These are phyloP conservation scores for Xylariaceae sp. DNA, from an alignment of 2,329 filamentous ascomycete species.

Conservation along the genomic window DNA sequence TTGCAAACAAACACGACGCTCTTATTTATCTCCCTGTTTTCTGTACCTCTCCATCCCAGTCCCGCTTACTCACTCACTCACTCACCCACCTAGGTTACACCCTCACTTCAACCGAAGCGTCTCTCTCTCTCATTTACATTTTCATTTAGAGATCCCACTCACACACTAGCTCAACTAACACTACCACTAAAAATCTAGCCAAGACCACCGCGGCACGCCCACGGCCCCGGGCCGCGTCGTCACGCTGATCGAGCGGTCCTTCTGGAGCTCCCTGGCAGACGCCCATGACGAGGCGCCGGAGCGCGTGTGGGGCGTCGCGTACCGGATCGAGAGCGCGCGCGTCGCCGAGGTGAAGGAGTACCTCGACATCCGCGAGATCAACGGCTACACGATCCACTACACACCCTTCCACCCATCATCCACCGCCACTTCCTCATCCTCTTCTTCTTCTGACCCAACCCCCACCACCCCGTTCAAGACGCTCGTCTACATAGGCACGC, in stretches of 20 bases:
- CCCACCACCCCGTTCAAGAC: too few relatives aligned
- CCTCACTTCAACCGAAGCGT: too few relatives aligned
- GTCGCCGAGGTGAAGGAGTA: slow-evolving; percentile 81
- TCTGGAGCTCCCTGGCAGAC: slow-evolving; percentile 75
- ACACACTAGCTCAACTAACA: slow-evolving; percentile 6
- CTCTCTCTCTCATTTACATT: too few relatives aligned
- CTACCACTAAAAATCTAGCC: slow-evolving; percentile 50
- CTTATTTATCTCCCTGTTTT: too few relatives aligned
- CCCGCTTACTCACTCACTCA: too few relatives aligned
- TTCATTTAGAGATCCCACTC: too few relatives aligned
- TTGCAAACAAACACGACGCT: too few relatives aligned
- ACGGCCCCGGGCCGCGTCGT: slow-evolving; percentile 84
- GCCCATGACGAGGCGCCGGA: slow-evolving; percentile 55
- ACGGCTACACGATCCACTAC: slow-evolving; percentile 92
- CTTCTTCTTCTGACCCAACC: too few relatives aligned
- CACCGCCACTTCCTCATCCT: too few relatives aligned
- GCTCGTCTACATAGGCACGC: slow-evolving; percentile 91
- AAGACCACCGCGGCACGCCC: slow-evolving; percentile 92
- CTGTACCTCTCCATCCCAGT: too few relatives aligned
- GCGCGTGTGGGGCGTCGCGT: slow-evolving; percentile 86
- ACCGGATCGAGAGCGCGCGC: slow-evolving; percentile 68
- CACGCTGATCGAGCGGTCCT: slow-evolving; percentile 78
- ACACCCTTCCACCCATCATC: slow-evolving; percentile 80
- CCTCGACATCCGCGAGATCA: slow-evolving; percentile 94
- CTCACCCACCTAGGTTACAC: too few relatives aligned